These are phyloP conservation scores for Stellera chamaejasme DNA, from an alignment of 345 rosid genomes.

Conservation along the genomic window DNA sequence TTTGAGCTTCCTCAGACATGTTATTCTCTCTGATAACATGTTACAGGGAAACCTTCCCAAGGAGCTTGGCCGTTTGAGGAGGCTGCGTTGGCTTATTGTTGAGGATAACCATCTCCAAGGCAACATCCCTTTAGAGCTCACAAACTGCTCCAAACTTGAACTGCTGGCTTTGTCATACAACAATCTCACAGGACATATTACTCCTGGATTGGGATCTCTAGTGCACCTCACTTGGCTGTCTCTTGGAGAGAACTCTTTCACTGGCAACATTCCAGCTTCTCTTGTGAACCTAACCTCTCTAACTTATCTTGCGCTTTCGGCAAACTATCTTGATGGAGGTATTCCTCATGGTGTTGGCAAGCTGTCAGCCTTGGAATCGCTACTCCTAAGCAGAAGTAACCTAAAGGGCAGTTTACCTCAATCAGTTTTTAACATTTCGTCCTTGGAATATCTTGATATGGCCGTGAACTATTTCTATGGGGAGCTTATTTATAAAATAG, in stretches of 20 bases:
- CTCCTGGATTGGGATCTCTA: too few species aligned
- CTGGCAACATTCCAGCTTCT: conserved; percentile 14
- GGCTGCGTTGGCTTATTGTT: too few species aligned
- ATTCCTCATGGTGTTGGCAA: conserved; percentile 17
- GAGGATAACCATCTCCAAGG: too few species aligned
- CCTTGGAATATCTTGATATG: background rate
- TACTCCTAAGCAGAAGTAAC: background rate
- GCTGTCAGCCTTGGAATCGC: too few species aligned
- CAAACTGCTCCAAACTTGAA: too few species aligned
- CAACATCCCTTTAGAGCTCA: too few species aligned
- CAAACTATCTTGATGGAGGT: conserved; percentile 11
- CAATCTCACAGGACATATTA: too few species aligned
- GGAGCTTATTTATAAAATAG: conserved; percentile 8
- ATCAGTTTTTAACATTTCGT: conserved; percentile 24
- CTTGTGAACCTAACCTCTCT: conserved; percentile 25
- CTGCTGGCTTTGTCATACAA: too few species aligned
- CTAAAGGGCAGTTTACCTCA: conserved; percentile 14
- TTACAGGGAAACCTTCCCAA: too few species aligned
- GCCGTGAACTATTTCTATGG: conserved; percentile 9
- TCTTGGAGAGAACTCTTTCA: background rate
- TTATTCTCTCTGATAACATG: conserved; percentile 4
- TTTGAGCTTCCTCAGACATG: background rate
- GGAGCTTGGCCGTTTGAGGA: too few species aligned
- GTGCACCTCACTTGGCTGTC: too few species aligned
- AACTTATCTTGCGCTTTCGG: fast-evolving